phyloP scores from a whole-genome alignment of 179 eudicot genomes.

The Kewa caespitosa region DNA sequence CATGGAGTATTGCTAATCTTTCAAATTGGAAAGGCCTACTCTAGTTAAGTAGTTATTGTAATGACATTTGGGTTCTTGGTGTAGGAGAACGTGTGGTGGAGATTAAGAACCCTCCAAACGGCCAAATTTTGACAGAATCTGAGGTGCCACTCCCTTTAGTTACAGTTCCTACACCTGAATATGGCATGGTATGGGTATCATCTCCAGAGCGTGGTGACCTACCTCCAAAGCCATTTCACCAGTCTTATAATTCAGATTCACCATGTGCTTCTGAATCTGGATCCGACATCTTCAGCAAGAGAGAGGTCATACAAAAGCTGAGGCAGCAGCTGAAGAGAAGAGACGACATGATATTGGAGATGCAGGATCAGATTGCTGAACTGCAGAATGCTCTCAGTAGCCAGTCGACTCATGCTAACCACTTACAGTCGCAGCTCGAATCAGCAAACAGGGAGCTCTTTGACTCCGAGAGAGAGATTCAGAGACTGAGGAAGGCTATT shows the following conservation, averaged over 20 bases:
- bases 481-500: constrained; percentile 83
- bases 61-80: constrained; percentile 15
- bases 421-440: constrained; percentile 76
- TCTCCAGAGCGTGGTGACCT: constrained; percentile 43
- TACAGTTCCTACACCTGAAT: constrained; percentile 61
- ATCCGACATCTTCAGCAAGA: constrained; percentile 85
- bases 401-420: constrained; percentile 65
- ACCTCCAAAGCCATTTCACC: constrained; percentile 58
- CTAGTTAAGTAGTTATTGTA: not conserved
- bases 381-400: constrained; percentile 64
- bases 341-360: constrained; percentile 87
- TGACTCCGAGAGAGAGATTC: constrained; percentile 84
- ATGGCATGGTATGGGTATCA: constrained; percentile 44
- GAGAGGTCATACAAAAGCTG: constrained; percentile 92
- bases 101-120: constrained; percentile 49
- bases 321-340: constrained; percentile 91
- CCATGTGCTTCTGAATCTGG: constrained; percentile 92
- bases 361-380: constrained; percentile 91
- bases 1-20: not conserved
- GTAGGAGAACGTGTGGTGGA: constrained; percentile 54
- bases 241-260: constrained; percentile 78
- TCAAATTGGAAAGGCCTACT: not conserved
- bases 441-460: constrained; percentile 72
- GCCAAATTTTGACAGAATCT: constrained; percentile 52
- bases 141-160: constrained; percentile 76